These are phyloP conservation scores for Phytophthora chlamydospora DNA, from an alignment of 352 stramenopile species.

Conservation along the genomic window DNA sequence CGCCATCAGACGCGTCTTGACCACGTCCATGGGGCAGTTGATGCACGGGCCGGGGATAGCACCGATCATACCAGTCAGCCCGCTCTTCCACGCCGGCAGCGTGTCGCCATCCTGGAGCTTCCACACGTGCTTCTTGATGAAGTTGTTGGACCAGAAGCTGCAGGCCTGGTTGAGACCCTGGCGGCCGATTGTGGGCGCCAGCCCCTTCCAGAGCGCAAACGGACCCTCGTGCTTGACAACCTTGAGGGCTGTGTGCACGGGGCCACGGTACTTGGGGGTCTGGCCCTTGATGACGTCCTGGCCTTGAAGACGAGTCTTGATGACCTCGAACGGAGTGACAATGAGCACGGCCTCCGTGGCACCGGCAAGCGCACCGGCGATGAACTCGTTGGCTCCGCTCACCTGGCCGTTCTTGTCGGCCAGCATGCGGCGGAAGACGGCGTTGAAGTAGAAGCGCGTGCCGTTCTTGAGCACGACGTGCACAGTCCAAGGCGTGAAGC, in stretches of 20 bases:
- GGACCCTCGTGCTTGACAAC: constrained; percentile 95
- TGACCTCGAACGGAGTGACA: constrained; percentile 98
- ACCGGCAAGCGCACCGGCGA: constrained; percentile 92
- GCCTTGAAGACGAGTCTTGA: constrained; percentile 97
- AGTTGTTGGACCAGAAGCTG: constrained; percentile 98
- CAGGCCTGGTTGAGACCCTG: constrained; percentile 98
- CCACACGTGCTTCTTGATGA: constrained; percentile 91
- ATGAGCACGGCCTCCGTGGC: constrained; percentile 97
- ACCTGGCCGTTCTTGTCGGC: constrained; percentile 83
- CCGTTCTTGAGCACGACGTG: constrained; percentile 92
- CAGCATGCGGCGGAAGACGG: constrained; percentile 80
- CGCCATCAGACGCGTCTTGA: constrained; percentile 96
- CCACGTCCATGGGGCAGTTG: constrained; percentile 95
- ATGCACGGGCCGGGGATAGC: constrained; percentile 87
- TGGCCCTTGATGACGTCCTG: constrained; percentile 89
- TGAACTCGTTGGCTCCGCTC: constrained; percentile 79
- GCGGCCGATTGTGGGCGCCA: constrained; percentile 96
- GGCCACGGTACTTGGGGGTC: constrained; percentile 85
- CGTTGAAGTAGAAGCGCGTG: constrained; percentile 91
- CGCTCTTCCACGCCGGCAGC: constrained; percentile 94
- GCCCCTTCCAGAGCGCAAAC: constrained; percentile 95
- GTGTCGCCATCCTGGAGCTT: constrained; percentile 85
- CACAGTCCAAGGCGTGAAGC: constrained; percentile 89
- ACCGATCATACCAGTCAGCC: constrained; percentile 93
- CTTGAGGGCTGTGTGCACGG: constrained; percentile 92